Base-by-base conservation (phyloP, 192 early-diverging fungal species). In the Backusella australiensis region DNA sequence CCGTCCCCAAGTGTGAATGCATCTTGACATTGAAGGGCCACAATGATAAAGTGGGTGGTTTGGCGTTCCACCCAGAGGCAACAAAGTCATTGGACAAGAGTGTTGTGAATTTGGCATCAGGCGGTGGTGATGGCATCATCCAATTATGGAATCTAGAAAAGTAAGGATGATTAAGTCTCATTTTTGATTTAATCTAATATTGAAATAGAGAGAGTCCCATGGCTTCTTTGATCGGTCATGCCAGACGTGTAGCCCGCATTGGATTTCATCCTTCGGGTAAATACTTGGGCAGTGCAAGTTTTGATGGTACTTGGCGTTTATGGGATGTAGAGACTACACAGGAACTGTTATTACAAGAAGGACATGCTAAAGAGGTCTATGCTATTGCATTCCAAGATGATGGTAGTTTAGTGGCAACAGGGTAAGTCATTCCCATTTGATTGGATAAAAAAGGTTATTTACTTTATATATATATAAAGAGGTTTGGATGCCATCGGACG, bases 311-410 rank as follows among this genome's bases (percentile, higher is more conserved):
- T 17, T 99, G 98, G 98, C 87, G 98, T 65, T 87, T 99, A n/a
- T 99, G 96, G 96, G 98, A 99, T 81, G 86, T 92, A 21, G 89
- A 93, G 56, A 89, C 91, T 0, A 82, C 86, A 46, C 73, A 87
- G 38, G 96, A 96, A 72, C 79, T 99, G 1, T 74, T 99, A 44
- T 80, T 95, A 67, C 98, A 99, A 76, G 94, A 98, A 76, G 98
- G 98, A 14, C 98, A 99, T 82, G 93, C 96, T 17, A 87, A 90
- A 32, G 96, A 98, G 83, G 92, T 99, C 1, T 98, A 96, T 87
- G 90, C 93, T 1, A 88, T 99, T 72, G 89, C 89, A 15, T 97
- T 99, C 76, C 98, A 99, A 78, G 78, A 86, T 66, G 98, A 99
- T 79, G 97, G 97, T 8, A 89, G 95, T 9, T 82, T 99, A 34